phyloP scores from a whole-genome alignment of 2,329 filamentous ascomycete species.

The Sclerotinia borealis region DNA sequence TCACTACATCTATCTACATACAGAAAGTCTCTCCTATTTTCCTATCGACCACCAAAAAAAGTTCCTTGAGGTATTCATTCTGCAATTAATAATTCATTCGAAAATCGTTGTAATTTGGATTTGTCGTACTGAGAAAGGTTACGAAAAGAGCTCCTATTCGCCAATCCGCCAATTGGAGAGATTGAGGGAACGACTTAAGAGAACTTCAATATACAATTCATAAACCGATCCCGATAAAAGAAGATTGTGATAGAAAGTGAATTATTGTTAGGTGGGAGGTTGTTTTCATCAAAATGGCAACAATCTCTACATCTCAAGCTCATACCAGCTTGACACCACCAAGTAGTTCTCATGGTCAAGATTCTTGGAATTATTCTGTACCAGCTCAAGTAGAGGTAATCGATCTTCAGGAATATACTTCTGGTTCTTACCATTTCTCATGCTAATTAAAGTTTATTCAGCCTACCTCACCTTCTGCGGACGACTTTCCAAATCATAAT shows the following conservation, averaged over 20 bases:
- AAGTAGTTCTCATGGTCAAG: conserved; percentile 29
- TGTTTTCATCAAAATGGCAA: conserved; percentile 27
- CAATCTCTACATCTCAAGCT: conserved; percentile 33
- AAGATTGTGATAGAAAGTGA: background rate
- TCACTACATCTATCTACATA: background rate
- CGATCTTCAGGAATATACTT: background rate
- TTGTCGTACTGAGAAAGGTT: background rate
- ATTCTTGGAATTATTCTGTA: conserved; percentile 31
- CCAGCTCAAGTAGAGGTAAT: conserved; percentile 29
- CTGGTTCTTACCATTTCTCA: background rate
- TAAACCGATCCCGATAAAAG: background rate
- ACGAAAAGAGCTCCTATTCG: background rate
- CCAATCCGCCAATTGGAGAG: background rate
- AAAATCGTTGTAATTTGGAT: background rate
- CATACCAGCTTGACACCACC: conserved; percentile 30
- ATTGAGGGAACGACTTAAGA: background rate
- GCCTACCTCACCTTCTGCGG: background rate
- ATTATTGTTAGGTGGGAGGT: background rate
- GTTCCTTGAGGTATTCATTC: background rate
- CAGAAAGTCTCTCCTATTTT: conserved; percentile 9
- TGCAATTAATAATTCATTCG: background rate
- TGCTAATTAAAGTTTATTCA: conserved; percentile 6
- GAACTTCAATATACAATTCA: background rate
- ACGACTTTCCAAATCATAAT: conserved; percentile 1
- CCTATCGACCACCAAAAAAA: background rate